A percentile compares a stretch with the other conserved stretches of the same genome.
Evolutionary conservation across 495 filamentous ascomycete genomes (phyloP).

Genomic region (Pseudoneurospora amorphoporcata): DNA sequence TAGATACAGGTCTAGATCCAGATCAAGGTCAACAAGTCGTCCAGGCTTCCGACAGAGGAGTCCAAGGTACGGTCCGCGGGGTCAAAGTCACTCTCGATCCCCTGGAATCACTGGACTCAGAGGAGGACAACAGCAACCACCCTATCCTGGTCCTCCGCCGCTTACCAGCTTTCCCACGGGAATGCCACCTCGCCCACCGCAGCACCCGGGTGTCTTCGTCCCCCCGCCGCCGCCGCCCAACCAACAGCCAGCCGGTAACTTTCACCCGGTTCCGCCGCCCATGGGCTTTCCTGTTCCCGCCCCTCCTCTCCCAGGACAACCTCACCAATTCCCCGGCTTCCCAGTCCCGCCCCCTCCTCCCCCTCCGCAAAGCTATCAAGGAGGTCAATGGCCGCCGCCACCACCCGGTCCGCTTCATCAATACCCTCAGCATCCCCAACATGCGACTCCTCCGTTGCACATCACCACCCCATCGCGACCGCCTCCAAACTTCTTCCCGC

Average conservation of each 20-base stretch:
- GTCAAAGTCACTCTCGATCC: not conserved
- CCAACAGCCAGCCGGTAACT: not conserved
- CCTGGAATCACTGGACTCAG: not conserved
- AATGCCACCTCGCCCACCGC: not conserved
- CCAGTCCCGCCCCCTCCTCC: slow-evolving; percentile 11
- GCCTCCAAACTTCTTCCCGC: not conserved
- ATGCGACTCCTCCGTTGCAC: not conserved
- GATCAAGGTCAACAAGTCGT: slow-evolving; percentile 26
- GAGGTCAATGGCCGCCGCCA: not conserved
- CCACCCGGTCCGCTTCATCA: not conserved
- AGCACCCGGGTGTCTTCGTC: not conserved
- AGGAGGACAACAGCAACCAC: not conserved
- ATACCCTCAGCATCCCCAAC: not conserved
- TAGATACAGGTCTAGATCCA: slow-evolving; percentile 27
- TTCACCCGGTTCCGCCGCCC: not conserved
- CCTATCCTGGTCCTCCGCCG: not conserved
- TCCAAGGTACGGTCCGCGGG: slow-evolving; percentile 2
- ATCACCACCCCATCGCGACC: not conserved
- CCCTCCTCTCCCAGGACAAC: slow-evolving; percentile 14
- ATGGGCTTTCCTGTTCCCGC: not conserved
- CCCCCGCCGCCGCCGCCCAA: not conserved
- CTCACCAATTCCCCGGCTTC: slow-evolving; percentile 19
- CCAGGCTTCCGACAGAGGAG: slow-evolving; percentile 16
- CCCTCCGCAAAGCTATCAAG: not conserved
- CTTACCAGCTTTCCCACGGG: not conserved